Evolutionary conservation across 2,329 filamentous ascomycete genomes (phyloP).

Genomic region (Fusarium pininemorale): DNA sequence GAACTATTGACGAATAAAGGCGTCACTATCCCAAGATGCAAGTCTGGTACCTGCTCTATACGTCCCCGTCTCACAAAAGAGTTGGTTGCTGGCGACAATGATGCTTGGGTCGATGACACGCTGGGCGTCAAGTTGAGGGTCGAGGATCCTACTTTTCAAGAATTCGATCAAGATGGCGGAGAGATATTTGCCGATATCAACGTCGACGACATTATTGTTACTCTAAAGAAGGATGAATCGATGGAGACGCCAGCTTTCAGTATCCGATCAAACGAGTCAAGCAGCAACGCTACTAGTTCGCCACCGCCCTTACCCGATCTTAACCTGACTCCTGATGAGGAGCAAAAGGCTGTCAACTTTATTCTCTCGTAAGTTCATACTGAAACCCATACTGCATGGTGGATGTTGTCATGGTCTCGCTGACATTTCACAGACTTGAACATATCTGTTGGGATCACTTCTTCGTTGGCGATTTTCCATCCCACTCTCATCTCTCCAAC

Average conservation of each 20-base stretch:
- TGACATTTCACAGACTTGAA: constrained; percentile 54
- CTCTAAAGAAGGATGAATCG: constrained; percentile 52
- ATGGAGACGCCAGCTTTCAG: constrained; percentile 56
- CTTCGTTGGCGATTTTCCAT: constrained; percentile 51
- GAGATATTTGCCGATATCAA: constrained; percentile 49
- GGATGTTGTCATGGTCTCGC: not conserved
- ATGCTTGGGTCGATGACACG: constrained; percentile 34
- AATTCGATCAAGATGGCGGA: constrained; percentile 7
- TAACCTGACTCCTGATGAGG: constrained; percentile 51
- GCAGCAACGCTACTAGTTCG: constrained; percentile 31
- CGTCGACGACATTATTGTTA: constrained; percentile 52
- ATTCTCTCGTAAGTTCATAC: constrained; percentile 57
- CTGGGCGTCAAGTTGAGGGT: constrained; percentile 2
- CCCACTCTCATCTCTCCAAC: constrained; percentile 45
- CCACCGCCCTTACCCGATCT: constrained; percentile 29
- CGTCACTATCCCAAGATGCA: constrained; percentile 24
- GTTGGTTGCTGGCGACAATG: constrained; percentile 1
- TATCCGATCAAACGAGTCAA: constrained; percentile 47
- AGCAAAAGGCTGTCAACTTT: constrained; percentile 61
- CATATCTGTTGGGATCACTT: constrained; percentile 64
- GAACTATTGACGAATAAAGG: constrained; percentile 45
- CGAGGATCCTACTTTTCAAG: not conserved
- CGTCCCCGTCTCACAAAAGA: not conserved
- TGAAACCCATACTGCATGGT: constrained; percentile 29
- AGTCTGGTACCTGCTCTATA: constrained; percentile 8